Base-by-base conservation (phyloP, 2,329 filamentous ascomycete genomes). In the Pseudogymnoascus sp. region DNA sequence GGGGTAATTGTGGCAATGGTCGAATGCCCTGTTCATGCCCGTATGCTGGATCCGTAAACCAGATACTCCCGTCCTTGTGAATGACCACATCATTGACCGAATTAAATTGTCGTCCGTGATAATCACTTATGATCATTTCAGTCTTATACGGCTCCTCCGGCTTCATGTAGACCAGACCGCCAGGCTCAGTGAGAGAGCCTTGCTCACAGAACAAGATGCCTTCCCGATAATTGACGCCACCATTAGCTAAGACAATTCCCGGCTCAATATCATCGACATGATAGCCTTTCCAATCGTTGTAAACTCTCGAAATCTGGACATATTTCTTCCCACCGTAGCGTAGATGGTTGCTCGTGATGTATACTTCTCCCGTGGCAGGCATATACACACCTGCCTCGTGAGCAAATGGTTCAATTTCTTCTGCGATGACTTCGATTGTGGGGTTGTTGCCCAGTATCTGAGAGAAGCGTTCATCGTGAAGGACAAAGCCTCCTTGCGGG, bases 1-100 rank as follows among this genome's bases (percentile, higher is more conserved):
- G 82, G 3, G 77, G 81, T 9, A 86, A 69, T 0, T 78, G 79
- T 0, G 84, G 84, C 5, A 71, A 66, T 0, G 80, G 80, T 0
- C 84, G 77, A 67, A 87, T 86, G 23, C 82, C 77, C 68, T 87
- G 84, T 43, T 82, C 76, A 65, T 77, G 82, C 2, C 83, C 85
- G 66, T 88, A 88, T 6, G 80, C 77, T 0, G 82, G 80, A 64
- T 88, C 85, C 1, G 84, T 88, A 68, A 88, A 87, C 75, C 85
- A 88, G n/a, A 88, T 74, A 25, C 84, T 79, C n/a, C 78, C 77
- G 63, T 80, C 85, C 9, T 72, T 70, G 31, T 83, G 77, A 66
- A 86, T 79, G 1, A 78, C 77, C 0, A 83, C 77, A 65, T 88
- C 85, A 66, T 87, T 87, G 9, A 86, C 72, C 0, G 83, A 86